Base-by-base conservation (phyloP, 176 grass and related monocot genomes). In the Triticum turgidum region DNA sequence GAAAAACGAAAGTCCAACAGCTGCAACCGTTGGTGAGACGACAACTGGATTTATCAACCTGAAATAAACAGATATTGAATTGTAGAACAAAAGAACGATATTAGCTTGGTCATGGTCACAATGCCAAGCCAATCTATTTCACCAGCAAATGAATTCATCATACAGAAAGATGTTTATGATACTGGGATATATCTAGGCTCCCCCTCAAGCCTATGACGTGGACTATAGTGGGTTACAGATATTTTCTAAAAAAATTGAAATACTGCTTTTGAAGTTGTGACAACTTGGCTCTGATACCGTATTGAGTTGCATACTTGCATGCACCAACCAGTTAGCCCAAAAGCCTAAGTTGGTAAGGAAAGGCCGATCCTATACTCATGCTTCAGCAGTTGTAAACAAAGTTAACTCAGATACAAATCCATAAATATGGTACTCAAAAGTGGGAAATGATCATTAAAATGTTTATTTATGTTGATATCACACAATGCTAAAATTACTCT, bases 1-100 rank as follows among this genome's bases (percentile, higher is more conserved):
- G 79, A 94, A 96, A 94, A 99, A 99, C 7, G 97, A 99, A 80
- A 99, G 94, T 34, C 97, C 97, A 81, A 99, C 77, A 81, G 97
- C 94, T 80, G 94, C 97, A 87, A 99, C 87, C 1, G 97, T 99
- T 78, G 97, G 91, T 62, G 97, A 89, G 76, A 99, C 90, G 7
- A 96, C 94, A 82, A 99, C 85, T 35, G 97, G 97, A 89, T 94
- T 99, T 87, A 99, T 96, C 75, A 94, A 94, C 97, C 97, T 99
- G 87, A 85, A 87, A 95, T 56, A 85, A 86, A 83, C 42, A 73
- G 13, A 85, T 18, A 51, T 38, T 74, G 35, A 65, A 80, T 7
- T 61, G 66, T 33, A 49, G 11, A 38, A 52, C 27, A 77, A 59
- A 61, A 41, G 18, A 12, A 76, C 0, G 13, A 47, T 51, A n/a